These are phyloP conservation scores for Aspergillus sclerotioniger DNA, from an alignment of 495 filamentous ascomycete genomes.

Conservation along the genomic window DNA sequence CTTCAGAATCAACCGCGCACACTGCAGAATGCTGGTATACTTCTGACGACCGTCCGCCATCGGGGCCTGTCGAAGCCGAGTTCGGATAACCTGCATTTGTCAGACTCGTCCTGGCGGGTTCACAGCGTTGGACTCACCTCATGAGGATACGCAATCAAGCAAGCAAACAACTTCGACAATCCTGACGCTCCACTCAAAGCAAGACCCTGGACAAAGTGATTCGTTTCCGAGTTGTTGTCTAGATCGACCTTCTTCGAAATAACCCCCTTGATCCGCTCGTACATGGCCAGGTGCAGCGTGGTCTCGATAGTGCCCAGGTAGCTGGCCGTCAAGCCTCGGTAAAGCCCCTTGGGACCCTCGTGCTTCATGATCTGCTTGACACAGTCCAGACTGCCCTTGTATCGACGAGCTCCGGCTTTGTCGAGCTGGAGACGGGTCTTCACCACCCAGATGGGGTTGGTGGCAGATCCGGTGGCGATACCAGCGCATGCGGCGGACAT, in stretches of 20 bases:
- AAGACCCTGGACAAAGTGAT: slow-evolving; percentile 33
- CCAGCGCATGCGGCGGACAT: slow-evolving; percentile 71
- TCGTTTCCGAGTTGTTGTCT: slow-evolving; percentile 25
- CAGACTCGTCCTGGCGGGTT: slow-evolving; percentile 8
- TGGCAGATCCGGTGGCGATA: slow-evolving; percentile 77
- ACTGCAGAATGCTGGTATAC: slow-evolving; percentile 80
- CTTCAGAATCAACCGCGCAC: slow-evolving; percentile 75
- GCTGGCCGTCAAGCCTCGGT: slow-evolving; percentile 82
- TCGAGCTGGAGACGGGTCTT: slow-evolving; percentile 90
- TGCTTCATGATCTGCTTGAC: slow-evolving; percentile 69
- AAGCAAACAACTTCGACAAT: slow-evolving; percentile 75
- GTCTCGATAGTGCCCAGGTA: slow-evolving; percentile 85
- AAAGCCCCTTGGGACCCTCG: slow-evolving; percentile 75
- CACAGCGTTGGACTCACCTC: slow-evolving; percentile 23
- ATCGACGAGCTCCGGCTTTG: slow-evolving; percentile 65
- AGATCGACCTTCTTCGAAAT: slow-evolving; percentile 56
- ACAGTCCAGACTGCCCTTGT: slow-evolving; percentile 82
- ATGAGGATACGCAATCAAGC: slow-evolving; percentile 81
- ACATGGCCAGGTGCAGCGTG: slow-evolving; percentile 83
- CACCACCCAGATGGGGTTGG: slow-evolving; percentile 90
- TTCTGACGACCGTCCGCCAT: slow-evolving; percentile 68
- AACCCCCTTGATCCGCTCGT: slow-evolving; percentile 75
- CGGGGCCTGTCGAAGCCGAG: slow-evolving; percentile 77
- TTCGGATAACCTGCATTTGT: slow-evolving; percentile 66
- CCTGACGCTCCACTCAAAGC: slow-evolving; percentile 69